Conservation (phyloP, 192 early-diverging fungal genomes). For the Linnemannia zychae region DNA sequence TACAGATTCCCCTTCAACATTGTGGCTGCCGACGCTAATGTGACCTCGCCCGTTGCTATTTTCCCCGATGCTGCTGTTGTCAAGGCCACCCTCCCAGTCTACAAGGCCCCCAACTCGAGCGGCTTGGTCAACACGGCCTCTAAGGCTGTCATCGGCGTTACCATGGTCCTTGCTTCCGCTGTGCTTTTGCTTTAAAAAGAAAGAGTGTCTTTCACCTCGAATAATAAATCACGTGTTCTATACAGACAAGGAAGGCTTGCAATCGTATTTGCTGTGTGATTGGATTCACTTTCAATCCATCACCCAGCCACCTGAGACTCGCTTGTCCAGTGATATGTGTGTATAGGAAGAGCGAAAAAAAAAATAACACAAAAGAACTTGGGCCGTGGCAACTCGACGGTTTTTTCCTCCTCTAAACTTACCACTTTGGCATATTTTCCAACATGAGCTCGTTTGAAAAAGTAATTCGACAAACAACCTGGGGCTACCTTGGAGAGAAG, state of each 20-base stretch:
- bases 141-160: slow-evolving; percentile 24
- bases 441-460: slow-evolving; percentile 61
- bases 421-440: slow-evolving; percentile 57
- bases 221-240: not conserved
- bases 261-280: not conserved
- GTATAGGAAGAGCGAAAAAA: slow-evolving; percentile 1
- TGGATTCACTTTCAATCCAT: slow-evolving; percentile 19
- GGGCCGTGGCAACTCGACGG: slow-evolving; percentile 27
- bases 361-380: slow-evolving; percentile 27
- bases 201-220: not conserved
- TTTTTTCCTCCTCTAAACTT: slow-evolving; percentile 60
- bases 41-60: slow-evolving; percentile 20
- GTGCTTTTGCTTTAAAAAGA: slow-evolving; percentile 26
- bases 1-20: slow-evolving; percentile 40
- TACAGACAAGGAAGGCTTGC: not conserved
- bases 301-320: slow-evolving; percentile 13
- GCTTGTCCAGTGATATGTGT: not conserved
- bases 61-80: slow-evolving; percentile 13
- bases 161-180: slow-evolving; percentile 28
- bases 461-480: slow-evolving; percentile 29
- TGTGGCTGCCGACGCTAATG: slow-evolving; percentile 16
- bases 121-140: slow-evolving; percentile 27
- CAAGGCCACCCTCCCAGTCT: slow-evolving; percentile 26
- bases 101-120: slow-evolving; percentile 16
- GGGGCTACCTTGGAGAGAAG: not conserved